Evolutionary conservation across 352 stramenopile genomes (phyloP), one percentile per base, ranked within the genome.

Genomic region (Phytophthora pluvialis): DNA sequence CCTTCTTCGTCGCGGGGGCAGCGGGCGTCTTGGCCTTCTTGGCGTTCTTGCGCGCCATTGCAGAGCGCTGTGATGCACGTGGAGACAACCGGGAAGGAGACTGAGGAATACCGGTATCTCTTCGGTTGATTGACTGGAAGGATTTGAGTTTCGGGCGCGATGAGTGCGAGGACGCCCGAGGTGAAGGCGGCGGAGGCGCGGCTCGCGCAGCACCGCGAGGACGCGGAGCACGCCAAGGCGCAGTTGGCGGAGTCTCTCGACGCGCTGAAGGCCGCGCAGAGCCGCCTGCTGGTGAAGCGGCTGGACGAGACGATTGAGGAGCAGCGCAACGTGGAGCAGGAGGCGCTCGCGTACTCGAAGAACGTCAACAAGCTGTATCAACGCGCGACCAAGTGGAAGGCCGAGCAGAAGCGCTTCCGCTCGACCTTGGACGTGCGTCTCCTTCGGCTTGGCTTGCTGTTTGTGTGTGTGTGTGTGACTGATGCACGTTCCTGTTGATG

Each of bases 341-440:
- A 86, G 50, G 77, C 78, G 31, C 73, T 89, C 26, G 44, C 60
- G n/a, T 82, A 89, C 48, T 79, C 70, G 18, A 89, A 89, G 62
- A 86, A 77, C 50, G 77, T 86, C 47, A 88, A 80, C 44, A 67
- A 42, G 35, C 51, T 89, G 32, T 56, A 66, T 43, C 56, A 67
- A 43, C 63, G 81, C 33, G 75, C 80, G 5, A 71, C 72, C 29
- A 89, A 87, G 67, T 91, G 80, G 80, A 89, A 88, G 50, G 54
- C 76, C 1, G 83, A 91, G 50, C 83, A 86, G 64, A 85, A 83
- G 32, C 83, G 83, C 8, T 80, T 91, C 44, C 72, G 76, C 8
- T 72, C 60, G 16, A 63, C 65, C 29, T 66, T 91, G 7, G 61
- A 86, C 35, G 78, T 81, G 47, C 40, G 59, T 54, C 9, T 18